Evolutionary conservation across 23 red algal genomes (phyloP).

Genomic region (Gracilaria domingensis): DNA sequence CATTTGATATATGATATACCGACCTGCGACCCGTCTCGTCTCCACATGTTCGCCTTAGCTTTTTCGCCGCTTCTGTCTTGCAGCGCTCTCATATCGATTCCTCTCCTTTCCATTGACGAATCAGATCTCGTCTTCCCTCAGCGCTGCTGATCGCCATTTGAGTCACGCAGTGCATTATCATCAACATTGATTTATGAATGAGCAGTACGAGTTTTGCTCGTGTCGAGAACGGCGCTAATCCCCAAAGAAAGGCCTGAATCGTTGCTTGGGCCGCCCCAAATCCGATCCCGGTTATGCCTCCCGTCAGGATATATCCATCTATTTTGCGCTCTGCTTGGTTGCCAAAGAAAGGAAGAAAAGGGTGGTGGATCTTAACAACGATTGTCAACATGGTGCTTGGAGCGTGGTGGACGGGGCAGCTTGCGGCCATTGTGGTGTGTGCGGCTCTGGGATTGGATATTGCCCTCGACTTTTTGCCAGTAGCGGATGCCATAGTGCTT

Average conservation of each 20-base stretch:
- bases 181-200: neutral
- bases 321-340: neutral
- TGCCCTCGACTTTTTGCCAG: neutral
- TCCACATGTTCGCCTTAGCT: too few species aligned
- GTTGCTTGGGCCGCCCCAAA: neutral
- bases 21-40: too few species aligned
- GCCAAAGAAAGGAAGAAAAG: too few species aligned
- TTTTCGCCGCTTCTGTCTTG: too few species aligned
- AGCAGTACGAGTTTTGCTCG: neutral
- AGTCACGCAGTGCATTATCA: neutral
- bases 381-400: neutral
- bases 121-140: constrained; percentile 12
- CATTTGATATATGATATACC: too few species aligned
- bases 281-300: neutral
- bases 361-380: constrained; percentile 13
- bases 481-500: neutral
- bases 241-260: neutral
- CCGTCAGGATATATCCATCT: constrained; percentile 30
- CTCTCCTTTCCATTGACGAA: neutral
- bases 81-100: too few species aligned
- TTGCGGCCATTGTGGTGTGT: neutral
- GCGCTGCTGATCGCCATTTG: neutral
- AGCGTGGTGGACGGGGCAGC: neutral
- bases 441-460: neutral
- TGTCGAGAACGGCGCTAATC: neutral